Conservation (phyloP, 306 rosid genomes). For the Vigna nakashimae region DNA sequence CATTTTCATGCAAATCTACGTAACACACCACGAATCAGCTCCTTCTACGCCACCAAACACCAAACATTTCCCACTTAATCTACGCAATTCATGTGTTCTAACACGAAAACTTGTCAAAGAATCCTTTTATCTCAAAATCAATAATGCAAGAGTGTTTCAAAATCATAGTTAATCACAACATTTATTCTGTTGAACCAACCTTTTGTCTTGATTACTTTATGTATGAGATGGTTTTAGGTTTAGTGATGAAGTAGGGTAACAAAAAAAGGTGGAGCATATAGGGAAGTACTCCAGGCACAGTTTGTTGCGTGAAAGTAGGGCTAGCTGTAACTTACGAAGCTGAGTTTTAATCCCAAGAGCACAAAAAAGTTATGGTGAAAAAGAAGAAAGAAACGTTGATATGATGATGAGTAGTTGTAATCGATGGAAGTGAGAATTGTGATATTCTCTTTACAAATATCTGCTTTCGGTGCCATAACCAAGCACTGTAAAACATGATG, state of each 20-base stretch:
- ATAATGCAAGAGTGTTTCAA: neutral
- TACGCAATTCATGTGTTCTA: conserved; percentile 41
- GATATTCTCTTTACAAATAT: neutral
- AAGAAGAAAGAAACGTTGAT: conserved; percentile 25
- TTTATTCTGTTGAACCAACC: neutral
- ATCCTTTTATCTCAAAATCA: neutral
- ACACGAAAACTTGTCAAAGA: conserved; percentile 4
- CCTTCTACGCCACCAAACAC: conserved; percentile 43
- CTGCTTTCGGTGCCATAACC: conserved; percentile 60
- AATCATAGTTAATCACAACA: neutral
- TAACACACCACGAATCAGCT: conserved; percentile 30
- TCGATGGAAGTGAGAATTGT: conserved; percentile 8
- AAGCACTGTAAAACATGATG: conserved; percentile 31
- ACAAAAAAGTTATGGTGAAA: neutral
- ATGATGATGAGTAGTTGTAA: conserved; percentile 15
- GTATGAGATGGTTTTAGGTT: neutral
- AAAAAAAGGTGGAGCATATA: neutral
- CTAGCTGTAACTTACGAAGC: neutral
- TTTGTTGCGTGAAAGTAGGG: conserved; percentile 33
- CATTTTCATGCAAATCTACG: conserved; percentile 48
- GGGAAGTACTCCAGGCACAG: neutral
- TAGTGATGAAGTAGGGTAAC: neutral
- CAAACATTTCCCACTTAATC: neutral
- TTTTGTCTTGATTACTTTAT: neutral
- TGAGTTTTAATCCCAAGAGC: neutral